Conservation (phyloP, 441 rosid species). For the Gossypium schwendimanii region DNA sequence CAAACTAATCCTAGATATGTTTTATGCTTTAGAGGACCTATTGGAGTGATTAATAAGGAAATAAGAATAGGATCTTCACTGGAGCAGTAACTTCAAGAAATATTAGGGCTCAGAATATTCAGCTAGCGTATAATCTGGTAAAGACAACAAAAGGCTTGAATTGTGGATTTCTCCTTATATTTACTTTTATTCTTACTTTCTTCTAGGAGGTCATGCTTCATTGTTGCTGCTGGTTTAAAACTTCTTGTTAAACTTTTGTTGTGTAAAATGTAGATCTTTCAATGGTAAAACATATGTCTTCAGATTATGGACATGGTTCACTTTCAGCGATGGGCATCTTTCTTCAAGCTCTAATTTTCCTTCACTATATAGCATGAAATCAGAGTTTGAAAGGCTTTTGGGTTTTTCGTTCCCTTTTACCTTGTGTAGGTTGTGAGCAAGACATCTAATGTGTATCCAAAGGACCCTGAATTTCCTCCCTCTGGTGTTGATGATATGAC, state of each 20-base stretch:
- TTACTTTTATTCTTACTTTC: neutral
- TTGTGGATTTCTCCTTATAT: neutral
- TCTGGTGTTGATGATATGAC: conserved; percentile 94
- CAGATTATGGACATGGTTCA: neutral
- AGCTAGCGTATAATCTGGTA: neutral
- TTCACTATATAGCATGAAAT: neutral
- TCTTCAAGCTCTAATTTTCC: neutral
- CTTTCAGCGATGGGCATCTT: neutral
- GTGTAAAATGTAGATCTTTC: neutral
- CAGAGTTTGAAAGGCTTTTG: neutral
- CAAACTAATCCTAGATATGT: neutral
- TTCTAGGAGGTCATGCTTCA: neutral
- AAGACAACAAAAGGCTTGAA: neutral
- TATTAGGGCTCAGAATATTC: neutral
- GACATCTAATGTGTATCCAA: conserved; percentile 49
- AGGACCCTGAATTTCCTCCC: conserved; percentile 83
- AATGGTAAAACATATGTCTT: neutral
- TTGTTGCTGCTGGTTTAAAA: neutral
- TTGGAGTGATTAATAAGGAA: neutral
- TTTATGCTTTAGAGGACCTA: neutral
- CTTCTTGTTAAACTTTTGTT: neutral
- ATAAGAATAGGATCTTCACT: neutral
- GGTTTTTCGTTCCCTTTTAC: neutral
- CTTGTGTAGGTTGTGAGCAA: conserved; percentile 54
- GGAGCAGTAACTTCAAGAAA: neutral